Base-by-base conservation (phyloP, 106 monocot species). In the Agapanthus africanus region DNA sequence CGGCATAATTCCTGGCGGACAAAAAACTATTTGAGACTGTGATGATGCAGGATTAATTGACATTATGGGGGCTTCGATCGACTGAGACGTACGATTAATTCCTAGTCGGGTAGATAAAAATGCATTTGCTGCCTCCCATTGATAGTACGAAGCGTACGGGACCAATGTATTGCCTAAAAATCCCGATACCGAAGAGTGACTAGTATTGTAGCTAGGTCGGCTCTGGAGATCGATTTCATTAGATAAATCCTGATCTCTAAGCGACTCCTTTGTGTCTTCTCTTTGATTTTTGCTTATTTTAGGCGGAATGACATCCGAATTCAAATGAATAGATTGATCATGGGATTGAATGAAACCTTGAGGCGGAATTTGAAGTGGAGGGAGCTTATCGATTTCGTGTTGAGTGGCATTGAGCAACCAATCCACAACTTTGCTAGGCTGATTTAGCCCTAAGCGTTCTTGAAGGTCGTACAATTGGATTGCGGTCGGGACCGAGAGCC, bases 381-480 rank as follows among this genome's bases (percentile, higher is more conserved):
- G 90, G 33, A 90, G 90, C 73, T 80, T 90, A 28, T 90, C 76
- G 41, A 90, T 90, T 57, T 90, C 90, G 34, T 80, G 65, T 28
- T 83, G 85, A 37, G 80, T 66, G 8, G 80, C 80, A 23, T 66
- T 65, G 59, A 90, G 60, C 46, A 90, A 54, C 90, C 90, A 90
- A 47, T 90, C 90, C 3, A 90, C 90, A 1, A 83, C 94, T 66
- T 94, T 94, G 78, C 94, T 94, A 7, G 94, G 94, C 46, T 94
- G 94, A 63, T 75, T 90, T 1, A 94, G 56, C 0, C 94, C 94
- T 3, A 94, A 77, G 61, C 77, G 73, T 7, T 94, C 87, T 72
- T 94, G 94, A 54, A 94, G 90, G 54, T 94, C 94, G 61, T 94
- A 94, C 22, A 94, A 40, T 39, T 94, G 94, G 26, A 94, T 90